Evolutionary conservation across 2,329 filamentous ascomycete species (phyloP).

Genomic region (Clonostachys chloroleuca): DNA sequence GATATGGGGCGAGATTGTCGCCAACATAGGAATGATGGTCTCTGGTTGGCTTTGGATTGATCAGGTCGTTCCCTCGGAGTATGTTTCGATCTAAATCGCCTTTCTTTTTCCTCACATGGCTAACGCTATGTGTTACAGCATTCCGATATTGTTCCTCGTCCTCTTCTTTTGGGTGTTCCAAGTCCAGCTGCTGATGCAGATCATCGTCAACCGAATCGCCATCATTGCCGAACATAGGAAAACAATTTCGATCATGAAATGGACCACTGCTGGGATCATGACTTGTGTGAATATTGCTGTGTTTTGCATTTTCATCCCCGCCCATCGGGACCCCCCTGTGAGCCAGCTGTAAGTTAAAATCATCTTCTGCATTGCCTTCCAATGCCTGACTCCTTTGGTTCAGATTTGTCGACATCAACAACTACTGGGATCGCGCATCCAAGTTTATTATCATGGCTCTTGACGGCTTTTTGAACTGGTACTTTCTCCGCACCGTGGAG

Average conservation of each 20-base stretch:
- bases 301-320: constrained; percentile 49
- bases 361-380: neutral
- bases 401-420: constrained; percentile 35
- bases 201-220: constrained; percentile 49
- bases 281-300: constrained; percentile 47
- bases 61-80: constrained; percentile 23
- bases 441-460: constrained; percentile 46
- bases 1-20: constrained; percentile 38
- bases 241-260: constrained; percentile 35
- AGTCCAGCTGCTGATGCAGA: constrained; percentile 47
- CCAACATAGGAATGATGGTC: constrained; percentile 29
- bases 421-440: constrained; percentile 46
- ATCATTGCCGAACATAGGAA: constrained; percentile 36
- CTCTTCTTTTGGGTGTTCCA: constrained; percentile 35
- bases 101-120: neutral
- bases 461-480: constrained; percentile 46
- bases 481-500: constrained; percentile 43
- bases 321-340: constrained; percentile 22
- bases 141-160: constrained; percentile 26
- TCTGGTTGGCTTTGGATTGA: constrained; percentile 32
- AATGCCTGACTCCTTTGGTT: neutral
- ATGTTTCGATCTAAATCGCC: neutral
- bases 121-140: constrained; percentile 7
- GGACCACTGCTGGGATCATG: constrained; percentile 36
- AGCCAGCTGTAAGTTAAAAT: constrained; percentile 19